Conservation (phyloP, 257 asterid genomes). For the Ilex asprella region DNA sequence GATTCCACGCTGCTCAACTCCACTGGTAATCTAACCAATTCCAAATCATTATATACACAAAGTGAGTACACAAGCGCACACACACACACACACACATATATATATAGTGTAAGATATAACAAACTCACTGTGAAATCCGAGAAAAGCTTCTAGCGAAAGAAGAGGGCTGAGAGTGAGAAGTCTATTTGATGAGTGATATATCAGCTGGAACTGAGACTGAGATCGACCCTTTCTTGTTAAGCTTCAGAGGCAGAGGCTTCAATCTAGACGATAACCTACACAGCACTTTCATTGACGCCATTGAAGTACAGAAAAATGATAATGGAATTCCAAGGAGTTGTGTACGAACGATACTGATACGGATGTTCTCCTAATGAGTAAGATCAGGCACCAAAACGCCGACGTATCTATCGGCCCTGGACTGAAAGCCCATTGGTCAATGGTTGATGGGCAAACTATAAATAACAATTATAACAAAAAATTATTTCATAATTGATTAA, state of each 20-base stretch:
- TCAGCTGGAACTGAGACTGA: slow-evolving; percentile 5
- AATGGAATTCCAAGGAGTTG: no score
- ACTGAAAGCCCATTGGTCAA: no score
- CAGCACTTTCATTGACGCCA: slow-evolving; percentile 38
- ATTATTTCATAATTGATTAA: no score
- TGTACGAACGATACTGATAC: no score
- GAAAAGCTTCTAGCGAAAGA: slow-evolving; percentile 26
- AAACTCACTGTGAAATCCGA: slow-evolving; percentile 34
- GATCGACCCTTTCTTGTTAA: slow-evolving; percentile 9
- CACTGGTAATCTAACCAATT: slow-evolving; percentile 43
- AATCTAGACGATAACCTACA: slow-evolving; percentile 38
- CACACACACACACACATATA: not conserved
- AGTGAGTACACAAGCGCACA: not conserved
- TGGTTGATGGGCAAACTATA: no score
- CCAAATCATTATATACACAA: slow-evolving; percentile 1
- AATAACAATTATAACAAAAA: no score
- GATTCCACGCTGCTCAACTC: slow-evolving; percentile 48
- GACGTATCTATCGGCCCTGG: no score
- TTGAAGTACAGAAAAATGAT: not conserved
- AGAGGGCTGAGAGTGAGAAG: slow-evolving; percentile 16
- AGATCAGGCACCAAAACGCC: no score
- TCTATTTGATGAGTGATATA: slow-evolving; percentile 20
- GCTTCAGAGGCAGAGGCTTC: slow-evolving; percentile 18
- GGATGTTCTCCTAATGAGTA: no score
- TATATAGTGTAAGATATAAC: not conserved